A percentile compares a stretch with the other conserved stretches of the same genome.
Evolutionary conservation across 768 basidiomycete genomes (phyloP).

Genomic region (Agrocybe pediades): DNA sequence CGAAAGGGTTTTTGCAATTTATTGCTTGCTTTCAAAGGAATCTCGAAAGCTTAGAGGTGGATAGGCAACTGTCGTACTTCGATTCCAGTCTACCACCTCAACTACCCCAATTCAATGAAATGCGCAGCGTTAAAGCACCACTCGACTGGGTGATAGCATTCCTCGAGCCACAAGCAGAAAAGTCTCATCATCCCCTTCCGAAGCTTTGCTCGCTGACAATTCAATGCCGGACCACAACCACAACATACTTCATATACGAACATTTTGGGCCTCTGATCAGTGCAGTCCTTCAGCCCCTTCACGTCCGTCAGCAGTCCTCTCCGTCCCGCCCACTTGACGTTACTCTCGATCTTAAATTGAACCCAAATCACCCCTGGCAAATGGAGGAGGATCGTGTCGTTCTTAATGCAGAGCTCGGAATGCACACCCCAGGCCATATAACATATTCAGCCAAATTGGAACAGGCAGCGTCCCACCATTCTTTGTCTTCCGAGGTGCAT

Average conservation of each 20-base stretch:
- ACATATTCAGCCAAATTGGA: background rate
- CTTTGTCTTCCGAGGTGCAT: background rate
- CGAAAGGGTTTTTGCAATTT: background rate
- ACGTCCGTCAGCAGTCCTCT: background rate
- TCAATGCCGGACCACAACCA: background rate
- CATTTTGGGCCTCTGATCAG: background rate
- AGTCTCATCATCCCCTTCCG: background rate
- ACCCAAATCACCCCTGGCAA: conserved; percentile 2
- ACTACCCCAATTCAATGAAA: background rate
- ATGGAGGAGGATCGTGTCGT: conserved; percentile 4
- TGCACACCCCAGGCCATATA: background rate
- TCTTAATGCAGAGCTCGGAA: background rate
- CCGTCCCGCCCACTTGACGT: background rate
- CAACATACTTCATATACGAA: conserved; percentile 3
- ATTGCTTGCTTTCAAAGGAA: conserved; percentile 5
- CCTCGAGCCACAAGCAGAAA: background rate
- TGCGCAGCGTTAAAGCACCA: conserved; percentile 5
- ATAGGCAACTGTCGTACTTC: background rate
- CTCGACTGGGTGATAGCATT: conserved; percentile 8
- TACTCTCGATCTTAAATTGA: conserved; percentile 3
- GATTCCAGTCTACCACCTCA: background rate
- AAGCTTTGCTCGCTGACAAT: conserved; percentile 1
- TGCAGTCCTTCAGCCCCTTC: background rate
- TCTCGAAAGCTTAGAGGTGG: conserved; percentile 9
- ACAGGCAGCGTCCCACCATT: background rate